Percentiles rank a stretch among this genome's conserved stretches.
phyloP scores from a whole-genome alignment of 148 eudicot genomes.

The Camellia granthamiana region DNA sequence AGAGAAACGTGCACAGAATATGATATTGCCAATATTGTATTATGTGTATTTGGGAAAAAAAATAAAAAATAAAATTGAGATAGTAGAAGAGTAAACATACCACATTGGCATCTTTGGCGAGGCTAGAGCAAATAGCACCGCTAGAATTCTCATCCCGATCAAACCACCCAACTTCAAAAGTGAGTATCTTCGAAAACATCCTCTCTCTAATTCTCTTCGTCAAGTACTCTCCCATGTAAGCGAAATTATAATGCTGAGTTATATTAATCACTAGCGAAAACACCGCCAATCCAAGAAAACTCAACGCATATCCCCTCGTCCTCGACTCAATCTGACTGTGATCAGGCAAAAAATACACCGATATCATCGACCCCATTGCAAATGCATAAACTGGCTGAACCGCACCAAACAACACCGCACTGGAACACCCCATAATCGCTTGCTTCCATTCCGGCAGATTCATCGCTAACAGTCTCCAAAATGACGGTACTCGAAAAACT shows the following conservation, averaged over 20 bases:
- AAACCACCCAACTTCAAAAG: slow-evolving; percentile 89
- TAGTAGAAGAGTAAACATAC: slow-evolving; percentile 32
- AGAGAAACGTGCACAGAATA: too few species aligned
- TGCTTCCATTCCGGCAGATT: slow-evolving; percentile 82
- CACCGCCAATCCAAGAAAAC: slow-evolving; percentile 65
- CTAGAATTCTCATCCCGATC: slow-evolving; percentile 78
- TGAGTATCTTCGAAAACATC: slow-evolving; percentile 72
- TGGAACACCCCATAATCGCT: slow-evolving; percentile 50
- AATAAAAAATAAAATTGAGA: too few species aligned
- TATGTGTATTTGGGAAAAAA: too few species aligned
- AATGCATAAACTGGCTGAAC: slow-evolving; percentile 67
- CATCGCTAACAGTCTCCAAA: slow-evolving; percentile 59
- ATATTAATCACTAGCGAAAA: slow-evolving; percentile 56
- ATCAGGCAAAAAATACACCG: slow-evolving; percentile 55
- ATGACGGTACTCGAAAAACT: slow-evolving; percentile 44
- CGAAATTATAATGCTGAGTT: slow-evolving; percentile 67
- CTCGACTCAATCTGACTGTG: slow-evolving; percentile 52
- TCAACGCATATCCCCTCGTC: slow-evolving; percentile 46
- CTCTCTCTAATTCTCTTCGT: slow-evolving; percentile 76
- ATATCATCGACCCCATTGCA: slow-evolving; percentile 74
- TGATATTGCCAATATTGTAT: too few species aligned
- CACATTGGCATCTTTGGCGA: slow-evolving; percentile 94
- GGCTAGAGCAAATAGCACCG: slow-evolving; percentile 79
- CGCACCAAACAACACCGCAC: slow-evolving; percentile 68
- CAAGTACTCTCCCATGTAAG: slow-evolving; percentile 82